Conservation (phyloP, 75 land plant species). For the Cryptomeria japonica region DNA sequence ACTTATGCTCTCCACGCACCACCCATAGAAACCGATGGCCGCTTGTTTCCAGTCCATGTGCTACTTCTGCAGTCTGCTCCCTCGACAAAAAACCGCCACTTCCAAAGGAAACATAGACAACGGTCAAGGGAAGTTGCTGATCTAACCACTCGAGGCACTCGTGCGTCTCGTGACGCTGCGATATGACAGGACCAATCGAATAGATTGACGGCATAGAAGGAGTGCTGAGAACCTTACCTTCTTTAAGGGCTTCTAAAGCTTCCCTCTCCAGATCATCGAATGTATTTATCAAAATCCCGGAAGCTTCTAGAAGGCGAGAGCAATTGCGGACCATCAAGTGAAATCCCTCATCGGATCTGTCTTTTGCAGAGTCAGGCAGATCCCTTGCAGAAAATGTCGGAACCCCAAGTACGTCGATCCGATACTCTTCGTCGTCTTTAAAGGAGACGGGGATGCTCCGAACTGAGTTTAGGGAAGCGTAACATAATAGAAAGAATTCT, state of each 20-base stretch:
- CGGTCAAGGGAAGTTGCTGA: conserved; percentile 45
- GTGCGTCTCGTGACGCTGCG: background rate
- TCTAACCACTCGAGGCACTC: conserved; percentile 56
- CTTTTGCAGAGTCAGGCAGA: conserved; percentile 26
- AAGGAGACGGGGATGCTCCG: no score
- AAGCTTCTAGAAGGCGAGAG: background rate
- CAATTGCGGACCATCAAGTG: conserved; percentile 17
- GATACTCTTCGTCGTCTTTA: no score
- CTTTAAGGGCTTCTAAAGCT: conserved; percentile 13
- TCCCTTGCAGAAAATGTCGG: conserved; percentile 12
- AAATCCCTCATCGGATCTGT: conserved; percentile 22
- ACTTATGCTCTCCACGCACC: background rate
- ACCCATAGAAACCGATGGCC: background rate
- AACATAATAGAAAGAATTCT: no score
- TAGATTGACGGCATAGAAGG: conserved; percentile 20
- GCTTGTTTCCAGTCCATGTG: conserved; percentile 23
- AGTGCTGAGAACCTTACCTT: background rate
- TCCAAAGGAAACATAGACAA: conserved; percentile 50
- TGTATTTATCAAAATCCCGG: conserved; percentile 34
- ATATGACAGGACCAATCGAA: conserved; percentile 49
- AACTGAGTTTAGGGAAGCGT: no score
- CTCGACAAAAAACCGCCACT: background rate
- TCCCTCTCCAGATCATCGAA: conserved; percentile 46
- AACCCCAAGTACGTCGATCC: no score
- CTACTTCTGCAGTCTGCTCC: conserved; percentile 34